Evolutionary conservation across 108 stramenopile species (phyloP), one percentile per base, ranked within the genome.

Genomic region (Cyclotella baltica): DNA sequence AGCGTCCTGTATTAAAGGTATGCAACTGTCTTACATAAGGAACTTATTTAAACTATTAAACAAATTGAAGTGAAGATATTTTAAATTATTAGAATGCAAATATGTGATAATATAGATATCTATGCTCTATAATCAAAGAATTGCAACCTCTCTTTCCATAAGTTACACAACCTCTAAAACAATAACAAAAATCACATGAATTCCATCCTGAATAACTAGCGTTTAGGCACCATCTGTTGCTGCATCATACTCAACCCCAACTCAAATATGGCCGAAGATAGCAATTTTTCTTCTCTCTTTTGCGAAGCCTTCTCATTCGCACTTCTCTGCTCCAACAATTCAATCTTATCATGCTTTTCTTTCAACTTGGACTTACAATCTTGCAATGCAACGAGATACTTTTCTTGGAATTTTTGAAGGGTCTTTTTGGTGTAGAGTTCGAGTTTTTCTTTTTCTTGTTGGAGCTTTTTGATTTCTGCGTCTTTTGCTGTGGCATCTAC

Each of bases 401-500:
- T 97, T 70, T 97, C 95, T 71, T 97, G 96, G 72, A 97, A 96
- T 78, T 93, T 96, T 55, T 92, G 87, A 22, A 97, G 81, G 0
- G 97, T 96, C 75, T 92, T 86, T 86, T 96, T 96, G 29, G 97
- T 96, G 76, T 96, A 97, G 19, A 89, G 86, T 73, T 97, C 97
- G 3, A 97, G 89, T 72, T 94, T 96, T 61, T 96, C 97, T 81
- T 96, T 97, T 76, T 96, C 97, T 29, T 77, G 84, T 37, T 79
- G 87, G 48, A 97, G 85, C 72, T 93, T 96, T 61, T 89, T 83
- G 62, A 93, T 87, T 78, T 93, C 88, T 13, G 78, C 86, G 35
- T 92, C 87, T 62, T 88, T 91, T 62, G 85, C 83, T 48, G 77
- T 85, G 51, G 96, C 75, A 25, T 84, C 72, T 58, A 88, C 69